Evolutionary conservation across 371 early-diverging fungal genomes (phyloP).

Genomic region (Rhizopus stolonifer): DNA sequence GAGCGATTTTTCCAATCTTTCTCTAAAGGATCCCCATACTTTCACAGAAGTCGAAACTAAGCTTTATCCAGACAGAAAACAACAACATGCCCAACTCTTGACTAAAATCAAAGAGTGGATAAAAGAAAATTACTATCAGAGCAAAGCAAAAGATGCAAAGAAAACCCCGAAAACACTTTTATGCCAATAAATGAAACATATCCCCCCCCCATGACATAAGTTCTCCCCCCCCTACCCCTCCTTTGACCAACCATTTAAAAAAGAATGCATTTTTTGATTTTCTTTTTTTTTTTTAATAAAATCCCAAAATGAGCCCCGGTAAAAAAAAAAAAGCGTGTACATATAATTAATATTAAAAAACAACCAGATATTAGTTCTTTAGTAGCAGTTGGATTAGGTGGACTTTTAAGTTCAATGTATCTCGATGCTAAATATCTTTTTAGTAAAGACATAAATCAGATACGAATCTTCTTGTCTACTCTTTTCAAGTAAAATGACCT

Average conservation of each 20-base stretch:
- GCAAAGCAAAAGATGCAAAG: neutral
- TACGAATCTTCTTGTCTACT: conserved; percentile 9
- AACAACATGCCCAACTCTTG: conserved; percentile 13
- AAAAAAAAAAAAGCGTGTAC: neutral
- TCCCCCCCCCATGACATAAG: too few relatives aligned
- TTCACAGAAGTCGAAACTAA: neutral
- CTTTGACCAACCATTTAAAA: neutral
- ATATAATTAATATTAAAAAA: neutral
- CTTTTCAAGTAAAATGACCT: conserved; percentile 10
- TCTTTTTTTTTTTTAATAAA: neutral
- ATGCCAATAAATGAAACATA: conserved; percentile 14
- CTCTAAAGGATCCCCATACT: conserved; percentile 9
- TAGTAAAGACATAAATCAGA: conserved; percentile 24
- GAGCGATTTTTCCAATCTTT: conserved; percentile 18
- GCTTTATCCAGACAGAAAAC: neutral
- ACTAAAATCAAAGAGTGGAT: conserved; percentile 20
- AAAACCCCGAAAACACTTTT: neutral
- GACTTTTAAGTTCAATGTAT: conserved; percentile 29
- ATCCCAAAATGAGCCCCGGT: conserved; percentile 1
- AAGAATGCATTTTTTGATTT: neutral
- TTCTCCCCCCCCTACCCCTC: too few relatives aligned
- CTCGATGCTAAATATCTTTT: conserved; percentile 25
- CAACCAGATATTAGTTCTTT: conserved; percentile 18
- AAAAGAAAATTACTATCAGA: conserved; percentile 16
- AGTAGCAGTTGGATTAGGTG: conserved; percentile 21